Percentiles rank a stretch among this genome's conserved stretches.
phyloP scores from a whole-genome alignment of 2,329 filamentous ascomycete species.

The Fusarium circinatum region DNA sequence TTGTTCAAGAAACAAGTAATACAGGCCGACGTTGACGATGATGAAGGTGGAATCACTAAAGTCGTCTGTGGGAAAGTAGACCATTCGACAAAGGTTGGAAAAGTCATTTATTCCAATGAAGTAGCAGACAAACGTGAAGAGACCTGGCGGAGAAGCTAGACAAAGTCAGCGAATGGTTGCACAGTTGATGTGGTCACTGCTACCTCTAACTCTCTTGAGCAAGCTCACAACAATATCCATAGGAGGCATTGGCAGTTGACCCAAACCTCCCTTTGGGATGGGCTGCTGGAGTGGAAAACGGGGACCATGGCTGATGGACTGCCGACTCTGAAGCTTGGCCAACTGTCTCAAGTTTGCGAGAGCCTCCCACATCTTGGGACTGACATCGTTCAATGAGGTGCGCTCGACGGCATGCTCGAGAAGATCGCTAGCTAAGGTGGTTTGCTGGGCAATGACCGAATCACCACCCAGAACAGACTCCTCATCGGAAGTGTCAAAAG shows the following conservation, averaged over 20 bases:
- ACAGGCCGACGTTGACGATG: conserved; percentile 60
- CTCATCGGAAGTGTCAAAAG: conserved; percentile 53
- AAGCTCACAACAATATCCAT: conserved; percentile 60
- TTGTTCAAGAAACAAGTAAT: conserved; percentile 61
- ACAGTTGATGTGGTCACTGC: background rate
- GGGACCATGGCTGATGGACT: conserved; percentile 54
- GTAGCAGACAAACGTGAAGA: conserved; percentile 61
- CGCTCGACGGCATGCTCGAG: conserved; percentile 63
- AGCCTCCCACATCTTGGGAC: conserved; percentile 63
- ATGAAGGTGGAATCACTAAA: conserved; percentile 62
- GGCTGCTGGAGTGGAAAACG: conserved; percentile 59
- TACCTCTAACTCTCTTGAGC: conserved; percentile 61
- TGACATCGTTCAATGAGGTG: conserved; percentile 57
- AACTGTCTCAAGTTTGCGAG: conserved; percentile 63
- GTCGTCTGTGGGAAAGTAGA: conserved; percentile 64
- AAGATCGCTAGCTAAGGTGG: conserved; percentile 65
- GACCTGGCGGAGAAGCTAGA: conserved; percentile 53
- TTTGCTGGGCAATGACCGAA: conserved; percentile 60
- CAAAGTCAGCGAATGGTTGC: background rate
- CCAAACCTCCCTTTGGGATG: conserved; percentile 57
- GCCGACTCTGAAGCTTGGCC: conserved; percentile 60
- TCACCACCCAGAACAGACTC: conserved; percentile 59
- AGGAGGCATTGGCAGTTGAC: conserved; percentile 66
- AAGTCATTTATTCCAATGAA: conserved; percentile 63
- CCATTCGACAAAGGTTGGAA: conserved; percentile 58